phyloP scores from a whole-genome alignment of 371 early-diverging fungal species.

The Mucor sp. region DNA sequence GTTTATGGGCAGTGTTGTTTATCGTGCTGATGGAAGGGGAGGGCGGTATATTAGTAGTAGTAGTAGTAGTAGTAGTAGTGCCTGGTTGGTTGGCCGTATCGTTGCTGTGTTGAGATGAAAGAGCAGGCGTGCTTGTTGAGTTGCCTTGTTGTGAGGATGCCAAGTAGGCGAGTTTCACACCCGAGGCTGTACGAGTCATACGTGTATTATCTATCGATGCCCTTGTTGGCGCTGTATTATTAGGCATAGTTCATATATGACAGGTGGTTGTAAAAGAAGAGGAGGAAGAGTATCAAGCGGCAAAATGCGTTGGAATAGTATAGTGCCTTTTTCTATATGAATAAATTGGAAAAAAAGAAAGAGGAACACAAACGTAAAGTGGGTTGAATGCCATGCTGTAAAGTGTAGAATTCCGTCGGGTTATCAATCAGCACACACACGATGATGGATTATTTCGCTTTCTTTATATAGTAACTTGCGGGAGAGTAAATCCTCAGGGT shows the following conservation, averaged over 20 bases:
- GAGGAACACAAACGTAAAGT: not conserved
- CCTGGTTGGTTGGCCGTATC: not conserved
- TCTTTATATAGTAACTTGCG: too few species aligned
- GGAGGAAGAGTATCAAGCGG: not conserved
- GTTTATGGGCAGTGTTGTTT: slow-evolving; percentile 9
- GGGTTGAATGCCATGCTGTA: not conserved
- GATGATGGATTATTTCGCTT: too few species aligned
- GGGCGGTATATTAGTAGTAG: not conserved
- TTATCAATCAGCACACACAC: not conserved
- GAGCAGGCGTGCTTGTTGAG: not conserved
- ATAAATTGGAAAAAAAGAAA: not conserved
- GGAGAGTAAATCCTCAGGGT: too few species aligned
- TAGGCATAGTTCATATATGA: slow-evolving; percentile 6
- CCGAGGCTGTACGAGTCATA: slow-evolving; percentile 18
- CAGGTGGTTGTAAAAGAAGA: not conserved
- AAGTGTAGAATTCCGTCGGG: not conserved
- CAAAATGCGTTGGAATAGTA: not conserved
- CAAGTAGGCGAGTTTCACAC: slow-evolving; percentile 22
- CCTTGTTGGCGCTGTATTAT: slow-evolving; percentile 7
- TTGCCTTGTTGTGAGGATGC: slow-evolving; percentile 12
- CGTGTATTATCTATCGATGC: slow-evolving; percentile 17
- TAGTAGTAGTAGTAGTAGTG: too few species aligned
- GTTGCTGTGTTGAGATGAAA: not conserved
- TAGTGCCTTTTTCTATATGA: not conserved
- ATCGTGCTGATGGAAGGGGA: not conserved